A percentile compares a stretch with the other conserved stretches of the same genome.
Evolutionary conservation across 2,329 filamentous ascomycete genomes (phyloP).

Genomic region (Dothideomycetidae sp.): DNA sequence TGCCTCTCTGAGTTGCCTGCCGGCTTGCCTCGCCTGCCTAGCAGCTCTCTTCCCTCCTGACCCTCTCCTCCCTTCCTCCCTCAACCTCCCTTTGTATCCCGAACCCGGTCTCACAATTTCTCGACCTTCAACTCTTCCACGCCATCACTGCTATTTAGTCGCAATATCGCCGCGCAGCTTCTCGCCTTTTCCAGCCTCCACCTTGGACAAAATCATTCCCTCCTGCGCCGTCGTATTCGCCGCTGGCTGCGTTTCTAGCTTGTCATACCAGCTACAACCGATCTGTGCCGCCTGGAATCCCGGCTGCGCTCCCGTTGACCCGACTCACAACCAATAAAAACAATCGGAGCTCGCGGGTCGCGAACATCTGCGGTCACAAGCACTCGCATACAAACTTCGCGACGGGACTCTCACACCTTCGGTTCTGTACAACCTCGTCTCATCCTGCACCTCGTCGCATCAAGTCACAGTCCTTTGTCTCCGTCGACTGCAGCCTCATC

Average conservation of each 20-base stretch:
- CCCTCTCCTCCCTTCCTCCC: slow-evolving; percentile 3
- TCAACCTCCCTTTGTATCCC: slow-evolving; percentile 4
- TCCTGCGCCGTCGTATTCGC: no score
- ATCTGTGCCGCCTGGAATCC: neutral
- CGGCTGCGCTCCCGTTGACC: neutral
- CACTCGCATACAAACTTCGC: no score
- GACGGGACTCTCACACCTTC: slow-evolving; percentile 1
- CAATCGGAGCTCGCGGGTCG: neutral
- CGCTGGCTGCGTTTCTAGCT: neutral
- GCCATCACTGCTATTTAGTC: no score
- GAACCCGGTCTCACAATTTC: neutral
- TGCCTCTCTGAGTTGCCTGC: no score
- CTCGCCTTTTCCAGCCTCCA: no score
- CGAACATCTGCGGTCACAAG: neutral
- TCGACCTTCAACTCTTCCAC: neutral
- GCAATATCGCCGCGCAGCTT: no score
- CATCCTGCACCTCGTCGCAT: neutral
- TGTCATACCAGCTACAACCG: neutral
- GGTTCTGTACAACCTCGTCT: slow-evolving; percentile 4
- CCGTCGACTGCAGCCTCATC: slow-evolving; percentile 1
- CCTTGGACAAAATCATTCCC: no score
- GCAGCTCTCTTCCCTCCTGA: slow-evolving; percentile 5
- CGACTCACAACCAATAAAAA: neutral
- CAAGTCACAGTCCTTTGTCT: neutral
- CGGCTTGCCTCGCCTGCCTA: slow-evolving; percentile 1